phyloP scores from a whole-genome alignment of 2,329 filamentous ascomycete species.

The Claviceps sp. region DNA sequence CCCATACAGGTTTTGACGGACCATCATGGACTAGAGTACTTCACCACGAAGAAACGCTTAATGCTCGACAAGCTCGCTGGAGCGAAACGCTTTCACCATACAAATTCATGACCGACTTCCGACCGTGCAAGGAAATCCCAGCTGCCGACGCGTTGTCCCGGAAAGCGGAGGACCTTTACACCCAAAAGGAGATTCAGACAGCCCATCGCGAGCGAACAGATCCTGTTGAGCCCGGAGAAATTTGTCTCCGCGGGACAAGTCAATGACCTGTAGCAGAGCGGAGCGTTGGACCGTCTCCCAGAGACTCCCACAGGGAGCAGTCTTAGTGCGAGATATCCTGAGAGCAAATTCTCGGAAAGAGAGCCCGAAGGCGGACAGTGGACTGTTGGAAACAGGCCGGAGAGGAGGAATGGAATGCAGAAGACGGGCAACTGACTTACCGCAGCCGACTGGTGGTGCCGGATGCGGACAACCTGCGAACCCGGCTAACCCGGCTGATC shows the following conservation, averaged over 20 bases:
- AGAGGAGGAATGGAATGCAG: background rate
- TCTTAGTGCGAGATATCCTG: background rate
- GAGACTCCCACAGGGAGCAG: background rate
- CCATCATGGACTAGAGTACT: background rate
- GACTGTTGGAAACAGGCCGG: background rate
- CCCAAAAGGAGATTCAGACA: background rate
- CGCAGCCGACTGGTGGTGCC: background rate
- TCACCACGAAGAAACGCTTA: background rate
- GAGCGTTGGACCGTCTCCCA: no score
- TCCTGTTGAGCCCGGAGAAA: background rate
- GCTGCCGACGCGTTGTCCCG: background rate
- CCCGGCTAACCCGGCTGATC: background rate
- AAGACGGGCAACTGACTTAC: background rate
- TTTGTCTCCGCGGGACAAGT: background rate
- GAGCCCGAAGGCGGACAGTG: no score
- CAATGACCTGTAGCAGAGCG: no score
- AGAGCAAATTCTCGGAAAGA: background rate
- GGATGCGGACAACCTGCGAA: background rate
- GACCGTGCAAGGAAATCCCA: background rate
- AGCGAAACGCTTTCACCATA: background rate
- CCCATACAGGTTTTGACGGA: background rate
- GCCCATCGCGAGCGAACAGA: background rate
- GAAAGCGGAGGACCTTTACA: background rate
- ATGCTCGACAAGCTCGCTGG: background rate
- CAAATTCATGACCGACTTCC: background rate